Evolutionary conservation across 2,329 filamentous ascomycete species (phyloP).

Genomic region (Teratosphaeria epicoccoides): DNA sequence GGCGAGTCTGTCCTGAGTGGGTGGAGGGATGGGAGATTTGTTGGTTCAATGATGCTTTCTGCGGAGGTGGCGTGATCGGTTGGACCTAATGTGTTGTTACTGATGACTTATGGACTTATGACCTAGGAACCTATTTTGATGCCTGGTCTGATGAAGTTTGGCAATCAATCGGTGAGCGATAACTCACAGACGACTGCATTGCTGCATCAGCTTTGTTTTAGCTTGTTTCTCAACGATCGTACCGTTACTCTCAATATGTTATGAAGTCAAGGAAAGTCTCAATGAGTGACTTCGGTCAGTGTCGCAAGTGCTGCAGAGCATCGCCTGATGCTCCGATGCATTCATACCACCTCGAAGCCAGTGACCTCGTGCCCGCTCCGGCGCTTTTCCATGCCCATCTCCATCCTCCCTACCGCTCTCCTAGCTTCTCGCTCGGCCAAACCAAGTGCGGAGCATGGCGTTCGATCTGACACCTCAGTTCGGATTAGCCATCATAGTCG

Average conservation of each 20-base stretch:
- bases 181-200: not conserved
- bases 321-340: not conserved
- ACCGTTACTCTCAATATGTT: not conserved
- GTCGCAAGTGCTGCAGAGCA: not conserved
- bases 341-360: not conserved
- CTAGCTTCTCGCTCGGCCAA: too few species aligned
- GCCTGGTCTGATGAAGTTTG: not conserved
- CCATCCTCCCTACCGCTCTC: not conserved
- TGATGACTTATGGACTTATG: not conserved
- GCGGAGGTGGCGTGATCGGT: not conserved
- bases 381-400: not conserved
- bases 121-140: not conserved
- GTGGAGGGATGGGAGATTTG: not conserved
- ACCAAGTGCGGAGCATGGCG: not conserved
- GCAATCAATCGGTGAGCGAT: not conserved
- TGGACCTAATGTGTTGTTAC: not conserved
- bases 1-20: not conserved
- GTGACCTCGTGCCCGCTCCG: not conserved
- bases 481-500: not conserved
- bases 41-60: not conserved
- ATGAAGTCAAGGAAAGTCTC: conserved; percentile 2
- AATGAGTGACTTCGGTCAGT: conserved; percentile 8
- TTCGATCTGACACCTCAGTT: too few species aligned
- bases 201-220: not conserved
- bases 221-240: not conserved